These are phyloP conservation scores for Brassica cretica DNA, from an alignment of 345 rosid genomes.

Conservation along the genomic window DNA sequence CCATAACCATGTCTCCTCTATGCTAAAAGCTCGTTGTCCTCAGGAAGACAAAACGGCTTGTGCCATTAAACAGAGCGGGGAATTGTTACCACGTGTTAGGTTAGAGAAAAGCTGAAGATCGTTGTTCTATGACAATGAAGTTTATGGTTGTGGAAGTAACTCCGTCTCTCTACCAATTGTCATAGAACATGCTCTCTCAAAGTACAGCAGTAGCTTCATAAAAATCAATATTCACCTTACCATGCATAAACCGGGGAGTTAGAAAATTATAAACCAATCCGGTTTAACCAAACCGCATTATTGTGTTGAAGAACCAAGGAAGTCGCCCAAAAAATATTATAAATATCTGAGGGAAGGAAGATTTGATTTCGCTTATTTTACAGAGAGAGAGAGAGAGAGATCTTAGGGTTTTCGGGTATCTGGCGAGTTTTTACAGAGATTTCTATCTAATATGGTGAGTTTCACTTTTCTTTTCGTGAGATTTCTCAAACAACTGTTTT, in stretches of 20 bases:
- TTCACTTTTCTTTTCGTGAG: not conserved
- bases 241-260: not conserved
- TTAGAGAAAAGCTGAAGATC: conserved; percentile 31
- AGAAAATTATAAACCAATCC: conserved; percentile 15
- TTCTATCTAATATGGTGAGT: conserved; percentile 22
- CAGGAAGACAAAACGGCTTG: conserved; percentile 94
- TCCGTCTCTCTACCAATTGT: not conserved
- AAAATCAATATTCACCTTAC: not conserved
- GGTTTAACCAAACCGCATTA: conserved; percentile 27
- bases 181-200: not conserved
- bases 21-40: conserved; percentile 97
- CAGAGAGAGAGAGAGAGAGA: not conserved
- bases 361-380: conserved; percentile 13
- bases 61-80: conserved; percentile 95
- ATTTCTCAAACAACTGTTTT: conserved; percentile 26
- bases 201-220: not conserved
- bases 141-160: not conserved
- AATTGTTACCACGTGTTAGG: conserved; percentile 82
- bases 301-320: not conserved
- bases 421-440: conserved; percentile 18
- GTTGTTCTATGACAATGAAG: conserved; percentile 43
- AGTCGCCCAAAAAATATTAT: conserved; percentile 16
- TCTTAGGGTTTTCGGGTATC: conserved; percentile 30
- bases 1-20: conserved; percentile 72
- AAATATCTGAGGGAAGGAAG: not conserved